Evolutionary conservation across 2,329 filamentous ascomycete species (phyloP), one percentile per base, ranked within the genome.

Genomic region (Colletotrichum plurivorum): DNA sequence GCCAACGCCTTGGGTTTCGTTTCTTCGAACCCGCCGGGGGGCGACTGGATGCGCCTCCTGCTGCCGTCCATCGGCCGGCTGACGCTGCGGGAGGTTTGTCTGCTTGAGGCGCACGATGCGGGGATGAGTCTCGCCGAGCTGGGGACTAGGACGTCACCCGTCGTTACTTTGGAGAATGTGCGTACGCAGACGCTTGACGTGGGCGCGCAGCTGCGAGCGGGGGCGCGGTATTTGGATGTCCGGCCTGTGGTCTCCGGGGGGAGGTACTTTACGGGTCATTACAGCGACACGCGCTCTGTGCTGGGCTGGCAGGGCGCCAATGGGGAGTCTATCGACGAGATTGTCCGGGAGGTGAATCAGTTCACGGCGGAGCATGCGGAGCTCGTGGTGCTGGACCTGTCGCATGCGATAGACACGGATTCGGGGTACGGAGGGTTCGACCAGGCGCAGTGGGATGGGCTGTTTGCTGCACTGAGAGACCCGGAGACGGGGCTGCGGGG

Each of bases 251-350:
- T 58, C 18, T 58, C 55, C 1, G 20, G 20, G 41, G 55, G 55
- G 1, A 41, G 41, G 25, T 58, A 48, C 39, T 58, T 58, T 9
- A 58, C 55, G 16, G 55, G 55, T 4, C 55, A 58, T 1, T 58
- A 58, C 3, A 31, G 41, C 55, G 45, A 58, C 22, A 58, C 55
- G 5, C 22, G 22, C 39, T 27, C 41, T 13, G 39, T 41, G 8
- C 41, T 58, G 20, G 39, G 55, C 16, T 58, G 55, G 55, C 55
- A 58, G 41, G 55, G 55, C 16, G 55, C 55, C 39, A 58, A 58
- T 43, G 55, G 55, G 1, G 55, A 46, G 16, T 46, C 55, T 0
- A 27, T 58, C 22, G 55, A 22, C 16, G 55, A 58, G 55, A 46
- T 58, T 20, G 22, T 58, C 22, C 39, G 5, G 5, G 16, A 15